Evolutionary conservation across 2,329 filamentous ascomycete species (phyloP), one percentile per base, ranked within the genome.

Genomic region (Pseudogymnoascus sp.): DNA sequence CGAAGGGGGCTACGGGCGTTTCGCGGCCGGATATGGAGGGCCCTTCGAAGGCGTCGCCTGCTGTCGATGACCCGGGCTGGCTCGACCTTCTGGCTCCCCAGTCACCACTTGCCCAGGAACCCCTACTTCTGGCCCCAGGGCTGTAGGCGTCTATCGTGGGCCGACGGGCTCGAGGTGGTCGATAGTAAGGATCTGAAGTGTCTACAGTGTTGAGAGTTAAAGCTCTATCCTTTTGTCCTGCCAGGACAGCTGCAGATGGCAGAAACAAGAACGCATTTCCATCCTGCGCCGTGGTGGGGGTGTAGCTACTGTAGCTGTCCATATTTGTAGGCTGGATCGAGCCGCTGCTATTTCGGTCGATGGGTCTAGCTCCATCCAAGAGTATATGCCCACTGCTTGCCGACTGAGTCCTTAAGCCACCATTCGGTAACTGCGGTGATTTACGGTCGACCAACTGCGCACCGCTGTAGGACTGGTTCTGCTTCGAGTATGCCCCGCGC

Each of bases 161-260:
- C 59, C 85, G 83, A 45, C 88, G 83, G 62, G 85, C 81, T 66
- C 92, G 81, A 14, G 92, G 93, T 16, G 91, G 91, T 58, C 93
- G 87, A 72, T 96, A 97, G 71, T 94, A 97, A 0, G 91, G 91
- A 72, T 96, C 91, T 1, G 83, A 77, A 11, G 81, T 72, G 66
- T 87, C 81, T 33, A 79, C 72, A 29, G 80, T 75, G 43, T 78
- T 75, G 4, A 80, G 69, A 67, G 80, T 74, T 64, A 81, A 71
- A 61, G 77, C 75, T 68, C 78, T 69, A 59, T 68, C 64, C 39
- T 66, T 66, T 29, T 69, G 67, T 58, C 65, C 65, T 21, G 68
- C 63, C 31, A 67, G 67, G 33, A 64, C 68, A 16, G 70, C 67
- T 33, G 69, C 69, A 14, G 84, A 84, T 59, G 83, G 78, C 63